Percentiles rank a stretch among this genome's conserved stretches.
phyloP scores from a whole-genome alignment of 169 alveolate genomes.

The Plasmodium billcollinsi region DNA sequence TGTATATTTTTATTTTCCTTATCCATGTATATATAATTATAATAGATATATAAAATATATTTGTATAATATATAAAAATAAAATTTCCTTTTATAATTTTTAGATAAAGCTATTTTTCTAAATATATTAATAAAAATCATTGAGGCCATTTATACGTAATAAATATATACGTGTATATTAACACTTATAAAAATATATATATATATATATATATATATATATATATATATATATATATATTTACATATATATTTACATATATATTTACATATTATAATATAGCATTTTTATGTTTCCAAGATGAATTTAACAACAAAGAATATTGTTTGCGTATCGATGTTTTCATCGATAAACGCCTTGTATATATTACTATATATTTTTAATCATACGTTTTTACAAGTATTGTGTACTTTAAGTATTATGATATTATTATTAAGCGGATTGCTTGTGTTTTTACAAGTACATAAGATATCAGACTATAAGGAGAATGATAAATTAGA shows the following conservation, averaged over 20 bases:
- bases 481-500: conserved; percentile 69
- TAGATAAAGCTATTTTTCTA: no score
- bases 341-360: conserved; percentile 70
- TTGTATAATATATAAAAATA: no score
- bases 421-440: conserved; percentile 69
- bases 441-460: conserved; percentile 67
- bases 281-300: conserved; percentile 10
- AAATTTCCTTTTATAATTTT: no score
- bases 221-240: no score
- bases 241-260: neutral
- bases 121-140: no score
- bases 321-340: conserved; percentile 65
- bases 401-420: conserved; percentile 42
- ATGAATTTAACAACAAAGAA: conserved; percentile 33
- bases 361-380: conserved; percentile 55
- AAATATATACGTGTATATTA: no score
- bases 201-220: no score
- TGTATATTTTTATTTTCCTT: no score
- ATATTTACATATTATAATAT: neutral
- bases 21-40: no score
- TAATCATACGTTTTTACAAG: conserved; percentile 60
- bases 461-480: conserved; percentile 26
- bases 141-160: no score
- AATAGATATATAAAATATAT: no score
- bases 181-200: no score